Evolutionary conservation across 352 stramenopile species (phyloP).

Genomic region (Peronospora tabacina): DNA sequence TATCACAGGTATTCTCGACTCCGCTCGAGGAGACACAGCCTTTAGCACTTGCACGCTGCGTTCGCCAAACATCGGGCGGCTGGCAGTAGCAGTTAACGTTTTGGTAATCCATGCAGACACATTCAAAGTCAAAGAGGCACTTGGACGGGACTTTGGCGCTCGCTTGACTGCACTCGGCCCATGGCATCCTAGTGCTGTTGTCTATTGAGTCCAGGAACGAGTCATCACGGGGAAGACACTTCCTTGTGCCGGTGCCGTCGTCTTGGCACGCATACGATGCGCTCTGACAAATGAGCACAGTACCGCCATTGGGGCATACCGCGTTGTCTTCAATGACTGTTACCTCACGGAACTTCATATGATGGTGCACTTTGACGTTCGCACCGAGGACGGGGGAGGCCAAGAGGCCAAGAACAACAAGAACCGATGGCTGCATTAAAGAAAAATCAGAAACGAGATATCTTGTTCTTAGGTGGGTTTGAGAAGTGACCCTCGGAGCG

Average conservation of each 20-base stretch:
- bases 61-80: constrained; percentile 41
- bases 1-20: constrained; percentile 27
- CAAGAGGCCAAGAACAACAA: constrained; percentile 19
- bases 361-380: constrained; percentile 23
- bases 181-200: constrained; percentile 32
- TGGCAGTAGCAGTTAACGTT: constrained; percentile 44
- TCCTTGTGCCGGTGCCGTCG: constrained; percentile 26
- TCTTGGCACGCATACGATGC: constrained; percentile 39
- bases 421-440: constrained; percentile 4
- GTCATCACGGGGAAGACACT: constrained; percentile 32
- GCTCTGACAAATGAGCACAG: constrained; percentile 36
- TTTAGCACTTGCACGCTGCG: constrained; percentile 22
- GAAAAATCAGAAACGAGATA: too few relatives aligned
- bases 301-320: constrained; percentile 37
- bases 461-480: too few relatives aligned
- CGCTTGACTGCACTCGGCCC: constrained; percentile 28
- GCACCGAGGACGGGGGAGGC: constrained; percentile 1
- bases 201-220: constrained; percentile 41
- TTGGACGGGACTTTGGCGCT: constrained; percentile 36
- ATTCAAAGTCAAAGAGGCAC: constrained; percentile 44
- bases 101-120: constrained; percentile 34
- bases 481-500: too few relatives aligned
- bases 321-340: constrained; percentile 36
- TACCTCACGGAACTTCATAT: constrained; percentile 44
- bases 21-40: constrained; percentile 35